A percentile compares a stretch with the other conserved stretches of the same genome.
Conservation (phyloP, 2,329 filamentous ascomycete genomes). For the Nectriaceae sp. region DNA sequence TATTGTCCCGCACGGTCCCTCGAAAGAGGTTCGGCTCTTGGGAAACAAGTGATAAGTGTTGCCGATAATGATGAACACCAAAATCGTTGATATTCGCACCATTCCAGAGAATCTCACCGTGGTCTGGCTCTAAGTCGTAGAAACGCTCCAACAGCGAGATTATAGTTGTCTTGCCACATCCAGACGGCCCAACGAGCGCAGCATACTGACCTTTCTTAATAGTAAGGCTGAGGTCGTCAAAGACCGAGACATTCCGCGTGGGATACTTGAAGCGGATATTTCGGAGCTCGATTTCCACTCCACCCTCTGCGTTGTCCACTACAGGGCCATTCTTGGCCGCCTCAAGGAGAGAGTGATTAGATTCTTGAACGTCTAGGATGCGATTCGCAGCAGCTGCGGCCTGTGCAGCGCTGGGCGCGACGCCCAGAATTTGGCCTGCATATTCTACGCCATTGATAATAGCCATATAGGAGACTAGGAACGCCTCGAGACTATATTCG, state of each 20-base stretch:
- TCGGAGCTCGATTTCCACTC: slow-evolving; percentile 41
- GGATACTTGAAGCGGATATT: slow-evolving; percentile 53
- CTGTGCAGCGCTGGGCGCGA: slow-evolving; percentile 23
- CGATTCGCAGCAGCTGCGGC: slow-evolving; percentile 21
- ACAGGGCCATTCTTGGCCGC: background rate
- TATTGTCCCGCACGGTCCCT: slow-evolving; percentile 44
- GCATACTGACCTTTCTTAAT: slow-evolving; percentile 47
- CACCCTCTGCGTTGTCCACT: slow-evolving; percentile 9
- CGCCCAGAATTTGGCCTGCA: slow-evolving; percentile 12
- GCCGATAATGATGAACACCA: slow-evolving; percentile 47
- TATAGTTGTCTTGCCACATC: slow-evolving; percentile 52
- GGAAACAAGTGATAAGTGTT: slow-evolving; percentile 48
- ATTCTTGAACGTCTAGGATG: slow-evolving; percentile 31
- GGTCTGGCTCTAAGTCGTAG: slow-evolving; percentile 45
- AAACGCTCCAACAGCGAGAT: slow-evolving; percentile 54
- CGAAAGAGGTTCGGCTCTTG: slow-evolving; percentile 52
- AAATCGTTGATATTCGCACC: slow-evolving; percentile 37
- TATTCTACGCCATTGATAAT: slow-evolving; percentile 54
- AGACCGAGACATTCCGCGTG: slow-evolving; percentile 43
- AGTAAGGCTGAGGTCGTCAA: slow-evolving; percentile 35
- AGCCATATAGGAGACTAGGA: slow-evolving; percentile 56
- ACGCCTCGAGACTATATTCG: slow-evolving; percentile 42
- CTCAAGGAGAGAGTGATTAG: slow-evolving; percentile 1
- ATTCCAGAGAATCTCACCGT: slow-evolving; percentile 42
- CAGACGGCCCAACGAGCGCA: slow-evolving; percentile 54